phyloP scores from a whole-genome alignment of 2,329 filamentous ascomycete species.

The Coniella lustricola region DNA sequence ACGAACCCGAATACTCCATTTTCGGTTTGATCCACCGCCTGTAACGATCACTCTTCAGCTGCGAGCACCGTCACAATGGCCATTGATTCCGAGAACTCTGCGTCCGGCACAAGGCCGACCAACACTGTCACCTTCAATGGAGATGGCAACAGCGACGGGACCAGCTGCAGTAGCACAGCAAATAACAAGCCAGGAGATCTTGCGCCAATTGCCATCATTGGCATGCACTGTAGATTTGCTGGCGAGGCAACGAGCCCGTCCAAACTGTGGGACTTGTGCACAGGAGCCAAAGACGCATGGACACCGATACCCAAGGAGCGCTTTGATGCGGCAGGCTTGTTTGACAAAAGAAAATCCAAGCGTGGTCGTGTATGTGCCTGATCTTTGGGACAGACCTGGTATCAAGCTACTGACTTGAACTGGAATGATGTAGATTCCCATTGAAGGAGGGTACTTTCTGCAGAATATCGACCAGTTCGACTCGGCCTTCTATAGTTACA shows the following conservation, averaged over 20 bases:
- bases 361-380: neutral
- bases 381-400: neutral
- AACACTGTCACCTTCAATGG: too few relatives aligned
- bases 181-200: too few relatives aligned
- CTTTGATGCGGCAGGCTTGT: neutral
- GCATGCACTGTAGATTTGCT: slow-evolving; percentile 29
- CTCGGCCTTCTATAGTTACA: slow-evolving; percentile 25
- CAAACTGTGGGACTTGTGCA: slow-evolving; percentile 28
- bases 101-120: too few relatives aligned
- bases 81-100: too few relatives aligned
- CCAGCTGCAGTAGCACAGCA: too few relatives aligned
- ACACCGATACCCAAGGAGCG: neutral
- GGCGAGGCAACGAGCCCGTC: slow-evolving; percentile 27
- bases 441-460: slow-evolving; percentile 22
- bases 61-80: too few relatives aligned
- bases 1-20: too few relatives aligned
- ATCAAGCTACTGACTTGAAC: neutral
- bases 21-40: too few relatives aligned
- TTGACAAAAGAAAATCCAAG: neutral
- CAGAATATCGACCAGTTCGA: slow-evolving; percentile 24
- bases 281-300: neutral
- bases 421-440: neutral
- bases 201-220: slow-evolving; percentile 3
- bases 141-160: too few relatives aligned
- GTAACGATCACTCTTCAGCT: too few relatives aligned